A percentile compares a stretch with the other conserved stretches of the same genome.
phyloP scores from a whole-genome alignment of 2,329 filamentous ascomycete genomes.

The Cladosporium colombiae region DNA sequence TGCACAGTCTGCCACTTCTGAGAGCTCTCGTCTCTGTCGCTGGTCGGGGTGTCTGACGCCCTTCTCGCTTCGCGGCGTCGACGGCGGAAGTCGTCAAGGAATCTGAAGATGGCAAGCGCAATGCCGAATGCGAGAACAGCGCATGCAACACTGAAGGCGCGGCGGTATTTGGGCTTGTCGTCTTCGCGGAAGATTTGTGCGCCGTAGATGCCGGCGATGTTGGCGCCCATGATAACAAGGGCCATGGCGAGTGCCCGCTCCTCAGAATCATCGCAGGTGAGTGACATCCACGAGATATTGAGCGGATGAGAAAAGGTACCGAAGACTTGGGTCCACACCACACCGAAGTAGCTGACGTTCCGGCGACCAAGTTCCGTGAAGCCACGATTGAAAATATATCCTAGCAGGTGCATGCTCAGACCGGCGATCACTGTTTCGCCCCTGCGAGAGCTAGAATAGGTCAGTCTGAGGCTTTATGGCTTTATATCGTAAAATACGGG shows the following conservation, averaged over 20 bases:
- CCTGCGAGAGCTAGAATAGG: slow-evolving; percentile 44
- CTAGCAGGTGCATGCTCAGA: slow-evolving; percentile 51
- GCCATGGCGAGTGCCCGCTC: slow-evolving; percentile 62
- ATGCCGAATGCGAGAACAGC: slow-evolving; percentile 49
- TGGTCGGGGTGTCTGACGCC: neutral
- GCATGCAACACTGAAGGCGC: slow-evolving; percentile 52
- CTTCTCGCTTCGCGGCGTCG: slow-evolving; percentile 15
- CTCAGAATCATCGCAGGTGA: slow-evolving; percentile 58
- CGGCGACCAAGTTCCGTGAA: slow-evolving; percentile 50
- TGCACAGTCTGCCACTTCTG: slow-evolving; percentile 11
- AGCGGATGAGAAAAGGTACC: slow-evolving; percentile 58
- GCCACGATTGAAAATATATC: slow-evolving; percentile 56
- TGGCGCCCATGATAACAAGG: slow-evolving; percentile 63
- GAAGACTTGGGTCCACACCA: slow-evolving; percentile 58
- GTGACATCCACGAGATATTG: slow-evolving; percentile 62
- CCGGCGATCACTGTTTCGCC: slow-evolving; percentile 56
- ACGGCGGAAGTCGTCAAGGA: slow-evolving; percentile 45
- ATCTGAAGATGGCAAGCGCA: slow-evolving; percentile 44
- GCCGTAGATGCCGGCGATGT: slow-evolving; percentile 62
- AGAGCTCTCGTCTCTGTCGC: neutral
- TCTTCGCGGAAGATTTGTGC: slow-evolving; percentile 60
- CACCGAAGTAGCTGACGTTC: slow-evolving; percentile 55
- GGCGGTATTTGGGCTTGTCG: slow-evolving; percentile 54
- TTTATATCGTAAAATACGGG: slow-evolving; percentile 12
- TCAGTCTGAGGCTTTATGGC: neutral